A percentile compares a stretch with the other conserved stretches of the same genome.
Evolutionary conservation across 2,329 filamentous ascomycete genomes (phyloP).

Genomic region (Scytalidium sp.): DNA sequence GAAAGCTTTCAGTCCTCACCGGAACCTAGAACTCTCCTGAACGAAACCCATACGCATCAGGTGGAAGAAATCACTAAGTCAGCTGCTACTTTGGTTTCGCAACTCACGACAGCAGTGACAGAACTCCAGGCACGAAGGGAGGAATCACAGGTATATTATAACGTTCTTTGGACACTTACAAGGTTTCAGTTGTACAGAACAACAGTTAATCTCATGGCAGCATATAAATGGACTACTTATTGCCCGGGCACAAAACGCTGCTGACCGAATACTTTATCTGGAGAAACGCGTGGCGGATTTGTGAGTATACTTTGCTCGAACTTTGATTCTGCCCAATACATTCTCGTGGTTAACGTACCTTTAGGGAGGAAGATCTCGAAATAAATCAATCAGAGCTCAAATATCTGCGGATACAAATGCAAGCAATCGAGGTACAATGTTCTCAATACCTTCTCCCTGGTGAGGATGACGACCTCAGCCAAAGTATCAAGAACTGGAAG

Average conservation of each 20-base stretch:
- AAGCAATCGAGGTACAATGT: conserved; percentile 59
- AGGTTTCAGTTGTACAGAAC: no score
- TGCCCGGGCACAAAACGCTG: conserved; percentile 53
- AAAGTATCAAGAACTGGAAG: conserved; percentile 61
- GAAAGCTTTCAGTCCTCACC: background rate
- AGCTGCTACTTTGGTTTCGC: conserved; percentile 45
- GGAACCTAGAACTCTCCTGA: background rate
- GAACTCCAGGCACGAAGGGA: conserved; percentile 54
- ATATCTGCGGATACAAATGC: conserved; percentile 59
- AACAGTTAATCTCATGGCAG: conserved; percentile 31
- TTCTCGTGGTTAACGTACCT: conserved; percentile 3
- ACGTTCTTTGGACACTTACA: background rate
- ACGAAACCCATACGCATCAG: conserved; percentile 10
- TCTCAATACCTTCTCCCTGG: conserved; percentile 43
- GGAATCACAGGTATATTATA: conserved; percentile 51
- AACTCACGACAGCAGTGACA: conserved; percentile 46
- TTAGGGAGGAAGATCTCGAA: conserved; percentile 52
- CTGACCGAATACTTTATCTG: conserved; percentile 56
- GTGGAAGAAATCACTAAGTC: conserved; percentile 34
- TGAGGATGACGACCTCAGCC: conserved; percentile 53
- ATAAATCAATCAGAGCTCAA: conserved; percentile 58
- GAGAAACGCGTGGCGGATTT: conserved; percentile 57
- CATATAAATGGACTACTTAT: conserved; percentile 62
- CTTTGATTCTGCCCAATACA: conserved; percentile 17
- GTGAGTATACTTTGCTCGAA: conserved; percentile 32